A percentile compares a stretch with the other conserved stretches of the same genome.
Conservation (phyloP, 2,329 filamentous ascomycete genomes). For the Ceratocystis cacaofunesta region DNA sequence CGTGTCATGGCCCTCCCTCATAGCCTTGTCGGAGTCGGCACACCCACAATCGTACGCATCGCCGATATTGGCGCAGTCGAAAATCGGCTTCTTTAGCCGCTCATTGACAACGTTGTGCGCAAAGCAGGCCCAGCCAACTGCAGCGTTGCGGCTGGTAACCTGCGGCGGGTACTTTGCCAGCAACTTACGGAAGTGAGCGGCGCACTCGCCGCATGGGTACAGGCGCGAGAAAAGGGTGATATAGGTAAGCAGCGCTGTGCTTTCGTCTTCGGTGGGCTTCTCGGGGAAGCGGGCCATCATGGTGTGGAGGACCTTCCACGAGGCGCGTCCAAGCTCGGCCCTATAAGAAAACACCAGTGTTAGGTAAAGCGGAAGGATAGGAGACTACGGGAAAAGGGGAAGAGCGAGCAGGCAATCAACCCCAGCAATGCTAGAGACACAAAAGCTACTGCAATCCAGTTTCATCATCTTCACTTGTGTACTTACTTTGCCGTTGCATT, state of each 20-base stretch:
- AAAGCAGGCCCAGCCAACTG: constrained; percentile 53
- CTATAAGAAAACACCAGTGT: constrained; percentile 23
- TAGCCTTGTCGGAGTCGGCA: constrained; percentile 44
- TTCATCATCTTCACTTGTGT: background rate
- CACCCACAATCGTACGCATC: constrained; percentile 61
- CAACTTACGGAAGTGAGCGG: constrained; percentile 49
- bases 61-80: constrained; percentile 52
- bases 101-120: constrained; percentile 55
- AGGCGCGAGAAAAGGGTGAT: constrained; percentile 52
- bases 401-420: background rate
- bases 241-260: constrained; percentile 47
- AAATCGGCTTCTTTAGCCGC: constrained; percentile 44
- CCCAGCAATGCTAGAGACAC: background rate
- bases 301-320: constrained; percentile 57
- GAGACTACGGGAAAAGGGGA: background rate
- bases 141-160: constrained; percentile 45
- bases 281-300: constrained; percentile 58
- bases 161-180: constrained; percentile 50
- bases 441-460: background rate
- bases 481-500: constrained; percentile 65
- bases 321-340: constrained; percentile 50
- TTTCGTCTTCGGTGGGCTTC: constrained; percentile 46
- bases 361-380: constrained; percentile 4
- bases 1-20: constrained; percentile 22
- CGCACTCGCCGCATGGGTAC: constrained; percentile 58